Evolutionary conservation across 1,139 yeast species (phyloP).

Genomic region (Williopsis jadinii): DNA sequence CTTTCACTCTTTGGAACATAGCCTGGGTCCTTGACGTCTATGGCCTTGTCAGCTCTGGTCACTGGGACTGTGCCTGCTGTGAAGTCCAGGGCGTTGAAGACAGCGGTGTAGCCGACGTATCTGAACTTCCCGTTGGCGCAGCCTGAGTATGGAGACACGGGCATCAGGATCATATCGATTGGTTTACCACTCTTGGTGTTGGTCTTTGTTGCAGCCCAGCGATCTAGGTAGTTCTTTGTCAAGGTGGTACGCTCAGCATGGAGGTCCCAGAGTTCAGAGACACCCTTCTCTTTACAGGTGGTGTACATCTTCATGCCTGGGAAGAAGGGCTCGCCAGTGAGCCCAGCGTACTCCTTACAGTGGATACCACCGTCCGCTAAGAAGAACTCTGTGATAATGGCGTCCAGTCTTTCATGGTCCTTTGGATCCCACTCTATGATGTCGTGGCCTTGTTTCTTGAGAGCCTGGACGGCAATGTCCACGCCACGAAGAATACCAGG

Average conservation of each 20-base stretch:
- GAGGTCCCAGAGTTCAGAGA: slow-evolving; percentile 34
- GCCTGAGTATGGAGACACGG: slow-evolving; percentile 40
- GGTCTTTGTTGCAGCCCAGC: slow-evolving; percentile 16
- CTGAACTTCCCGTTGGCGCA: slow-evolving; percentile 20
- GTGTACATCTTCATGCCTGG: slow-evolving; percentile 33
- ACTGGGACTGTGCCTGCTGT: slow-evolving; percentile 56
- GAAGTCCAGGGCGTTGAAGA: slow-evolving; percentile 53
- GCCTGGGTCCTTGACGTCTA: slow-evolving; percentile 18
- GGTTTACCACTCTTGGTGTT: slow-evolving; percentile 33
- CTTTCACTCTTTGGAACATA: slow-evolving; percentile 15
- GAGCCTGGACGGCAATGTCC: slow-evolving; percentile 36
- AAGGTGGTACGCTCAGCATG: slow-evolving; percentile 27
- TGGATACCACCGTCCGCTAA: slow-evolving; percentile 35
- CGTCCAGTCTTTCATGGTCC: slow-evolving; percentile 18
- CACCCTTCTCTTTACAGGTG: slow-evolving; percentile 26
- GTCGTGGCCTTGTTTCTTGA: slow-evolving; percentile 49
- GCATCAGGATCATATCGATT: slow-evolving; percentile 41
- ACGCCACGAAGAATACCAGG: slow-evolving; percentile 62
- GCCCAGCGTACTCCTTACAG: slow-evolving; percentile 14
- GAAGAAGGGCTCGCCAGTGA: slow-evolving; percentile 34
- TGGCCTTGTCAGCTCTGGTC: slow-evolving; percentile 34
- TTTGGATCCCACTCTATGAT: slow-evolving; percentile 50
- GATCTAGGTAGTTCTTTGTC: slow-evolving; percentile 27
- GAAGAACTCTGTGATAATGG: slow-evolving; percentile 21
- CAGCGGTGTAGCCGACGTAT: slow-evolving; percentile 40